Base-by-base conservation (phyloP, 306 rosid genomes). In the Rosa chinensis region DNA sequence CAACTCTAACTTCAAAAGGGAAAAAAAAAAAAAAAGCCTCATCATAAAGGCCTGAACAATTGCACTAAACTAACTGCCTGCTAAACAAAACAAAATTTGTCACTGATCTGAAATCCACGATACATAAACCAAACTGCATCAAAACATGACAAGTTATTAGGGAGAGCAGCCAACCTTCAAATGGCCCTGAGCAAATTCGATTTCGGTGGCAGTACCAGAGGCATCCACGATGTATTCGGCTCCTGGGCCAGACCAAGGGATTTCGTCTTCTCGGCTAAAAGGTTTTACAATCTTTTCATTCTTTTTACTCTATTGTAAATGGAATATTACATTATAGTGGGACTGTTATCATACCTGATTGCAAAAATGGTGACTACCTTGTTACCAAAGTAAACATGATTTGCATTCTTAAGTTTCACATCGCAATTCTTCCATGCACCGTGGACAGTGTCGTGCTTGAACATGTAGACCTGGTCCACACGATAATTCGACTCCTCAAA, bases 391-490 rank as follows among this genome's bases (percentile, higher is more conserved):
- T 90, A 93, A 85, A 90, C 93, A 53, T 92, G 88, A 78, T 89
- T 86, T 0, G 80, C 52, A 83, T 90, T 92, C 85, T 79, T 82
- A 3, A 90, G 83, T 68, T 74, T 81, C 42, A 92, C 70, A 0
- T 92, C 97, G 50, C 59, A 37, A 23, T 92, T 90, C 77, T 92
- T 92, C 97, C 97, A 90, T 20, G 75, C 90, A 3, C 96, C 97
- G 62, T 92, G 96, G 74, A 92, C 97, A 55, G 87, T 86, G 82
- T 92, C 97, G 48, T 92, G 91, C 82, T 89, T 88, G 82, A 92
- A 92, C 96, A 92, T 89, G 86, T 90, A 92, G 66, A 88, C 87
- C 96, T 90, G 55, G 44, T 11, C 40, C 70, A 14, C 14, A 66
- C 39, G 74, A 14, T 10, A 52, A 20, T 52, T 49, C 1, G 66